phyloP scores from a whole-genome alignment of 192 early-diverging fungal species.

The Rhizophlyctis rosea region DNA sequence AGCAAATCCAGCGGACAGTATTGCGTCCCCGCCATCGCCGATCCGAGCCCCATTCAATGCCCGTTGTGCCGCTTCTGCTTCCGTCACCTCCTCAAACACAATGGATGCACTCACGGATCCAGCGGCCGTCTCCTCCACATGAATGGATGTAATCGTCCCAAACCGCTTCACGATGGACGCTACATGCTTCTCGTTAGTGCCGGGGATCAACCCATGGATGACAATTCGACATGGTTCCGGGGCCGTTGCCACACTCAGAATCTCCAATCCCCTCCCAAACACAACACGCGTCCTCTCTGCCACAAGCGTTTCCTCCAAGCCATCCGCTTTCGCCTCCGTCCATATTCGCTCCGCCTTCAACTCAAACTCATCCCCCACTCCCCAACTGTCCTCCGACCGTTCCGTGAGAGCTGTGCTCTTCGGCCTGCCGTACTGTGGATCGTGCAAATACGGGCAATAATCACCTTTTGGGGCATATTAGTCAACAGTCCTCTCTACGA shows the following conservation, averaged over 20 bases:
- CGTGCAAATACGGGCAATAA: not conserved
- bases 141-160: not conserved
- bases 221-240: not conserved
- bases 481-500: too few species aligned
- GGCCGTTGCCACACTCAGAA: not conserved
- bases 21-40: not conserved
- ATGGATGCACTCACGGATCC: not conserved
- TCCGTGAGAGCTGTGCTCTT: too few species aligned
- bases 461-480: too few species aligned
- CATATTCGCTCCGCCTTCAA: not conserved
- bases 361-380: too few species aligned
- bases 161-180: not conserved
- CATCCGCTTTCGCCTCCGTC: not conserved
- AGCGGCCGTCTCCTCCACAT: not conserved
- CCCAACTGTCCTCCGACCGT: too few species aligned
- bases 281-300: not conserved
- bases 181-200: not conserved
- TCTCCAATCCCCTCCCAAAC: not conserved
- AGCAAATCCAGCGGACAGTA: not conserved
- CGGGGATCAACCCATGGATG: not conserved
- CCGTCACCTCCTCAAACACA: not conserved
- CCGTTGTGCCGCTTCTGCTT: not conserved
- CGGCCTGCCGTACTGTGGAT: too few species aligned
- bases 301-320: not conserved
- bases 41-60: not conserved